Evolutionary conservation across 2,329 filamentous ascomycete genomes (phyloP), one percentile per base, ranked within the genome.

Genomic region (Hymenotorrendiella dingleyae): DNA sequence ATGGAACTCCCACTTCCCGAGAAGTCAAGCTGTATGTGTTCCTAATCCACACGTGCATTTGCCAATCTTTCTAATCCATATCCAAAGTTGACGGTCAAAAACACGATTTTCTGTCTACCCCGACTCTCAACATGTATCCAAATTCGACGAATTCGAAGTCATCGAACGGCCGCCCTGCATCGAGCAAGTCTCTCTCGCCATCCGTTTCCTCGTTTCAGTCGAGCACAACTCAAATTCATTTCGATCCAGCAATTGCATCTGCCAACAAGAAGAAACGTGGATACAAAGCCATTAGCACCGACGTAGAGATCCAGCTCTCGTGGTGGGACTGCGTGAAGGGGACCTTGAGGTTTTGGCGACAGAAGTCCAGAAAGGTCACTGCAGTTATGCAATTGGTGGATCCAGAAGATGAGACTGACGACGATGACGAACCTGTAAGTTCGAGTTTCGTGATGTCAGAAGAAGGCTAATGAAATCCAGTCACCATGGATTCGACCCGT

Each of bases 401-500:
- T 36, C 21, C 21, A 1, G 20, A 27, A 3, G 36, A 28, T n/a
- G 33, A 42, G 5, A 19, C 10, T n/a, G 28, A 33, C 7, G 38
- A 40, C n/a, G 21, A 30, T 7, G 26, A 10, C 6, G 30, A 34
- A 4, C 17, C 12, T 22, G 30, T 34, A 21, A 5, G 17, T 21
- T 20, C 22, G 14, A 2, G 11, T 20, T 12, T 21, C 9, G 6
- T 6, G 3, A 2, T 12, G 14, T 6, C 10, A 11, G 8, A 30
- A 21, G 10, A 20, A 34, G 22, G 30, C 30, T 34, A 34, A 40
- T 19, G 12, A 37, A 22, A 21, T 11, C 23, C 10, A 38, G 19
- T 43, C 21, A 14, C 41, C 34, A 12, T 43, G 41, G 41, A 43
- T 43, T 14, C 32, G 22, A 3, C 24, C 41, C 0, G 41, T 43